phyloP scores from a whole-genome alignment of 1,284 basidiomycete species.

The Grifola frondosa region DNA sequence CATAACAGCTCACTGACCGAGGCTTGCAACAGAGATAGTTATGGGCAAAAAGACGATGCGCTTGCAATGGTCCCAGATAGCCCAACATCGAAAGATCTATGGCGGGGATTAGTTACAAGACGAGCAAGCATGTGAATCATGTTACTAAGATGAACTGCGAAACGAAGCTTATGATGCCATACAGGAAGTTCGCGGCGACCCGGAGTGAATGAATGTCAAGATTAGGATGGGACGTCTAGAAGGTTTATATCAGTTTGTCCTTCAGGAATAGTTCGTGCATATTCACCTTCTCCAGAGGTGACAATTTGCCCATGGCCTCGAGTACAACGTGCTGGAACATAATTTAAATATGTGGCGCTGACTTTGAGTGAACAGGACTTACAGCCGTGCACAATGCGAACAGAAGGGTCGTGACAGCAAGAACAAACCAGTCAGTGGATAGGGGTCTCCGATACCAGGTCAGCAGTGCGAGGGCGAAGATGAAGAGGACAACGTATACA shows the following conservation, averaged over 20 bases:
- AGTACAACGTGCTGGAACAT: no score
- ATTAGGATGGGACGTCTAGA: no score
- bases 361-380: no score
- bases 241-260: no score
- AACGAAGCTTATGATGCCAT: slow-evolving; percentile 6
- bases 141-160: slow-evolving; percentile 15
- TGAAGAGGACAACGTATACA: slow-evolving; percentile 16
- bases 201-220: no score
- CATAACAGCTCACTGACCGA: slow-evolving; percentile 9
- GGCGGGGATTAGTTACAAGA: neutral
- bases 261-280: no score
- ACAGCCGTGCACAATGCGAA: no score
- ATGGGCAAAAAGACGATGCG: slow-evolving; percentile 11
- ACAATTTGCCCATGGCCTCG: no score
- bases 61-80: slow-evolving; percentile 13
- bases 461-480: slow-evolving; percentile 15
- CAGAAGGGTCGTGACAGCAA: no score
- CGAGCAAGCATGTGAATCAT: neutral
- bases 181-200: slow-evolving; percentile 7
- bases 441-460: slow-evolving; percentile 12
- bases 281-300: no score
- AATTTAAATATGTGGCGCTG: no score
- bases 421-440: slow-evolving; percentile 12
- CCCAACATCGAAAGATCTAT: slow-evolving; percentile 21
- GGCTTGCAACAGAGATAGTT: slow-evolving; percentile 6